Evolutionary conservation across 805 yeast species (phyloP).

Genomic region (Saturnispora bothae): DNA sequence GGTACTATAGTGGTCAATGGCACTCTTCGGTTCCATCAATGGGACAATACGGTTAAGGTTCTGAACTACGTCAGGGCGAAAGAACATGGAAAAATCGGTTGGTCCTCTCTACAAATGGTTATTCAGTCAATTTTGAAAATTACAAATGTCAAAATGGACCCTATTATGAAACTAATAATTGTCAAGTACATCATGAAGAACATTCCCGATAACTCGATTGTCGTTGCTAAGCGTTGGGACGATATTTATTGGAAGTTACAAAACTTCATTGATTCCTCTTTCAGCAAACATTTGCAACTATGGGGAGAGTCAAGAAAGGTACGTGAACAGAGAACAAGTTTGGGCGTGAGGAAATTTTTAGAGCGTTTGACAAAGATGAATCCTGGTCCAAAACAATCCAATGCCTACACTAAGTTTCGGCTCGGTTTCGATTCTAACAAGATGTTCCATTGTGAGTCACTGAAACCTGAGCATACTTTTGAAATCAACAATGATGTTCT

Average conservation of each 20-base stretch:
- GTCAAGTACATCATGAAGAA: conserved; percentile 8
- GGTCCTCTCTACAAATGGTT: background rate
- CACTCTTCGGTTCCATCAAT: background rate
- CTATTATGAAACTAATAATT: conserved; percentile 5
- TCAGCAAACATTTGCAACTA: conserved; percentile 3
- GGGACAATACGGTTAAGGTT: background rate
- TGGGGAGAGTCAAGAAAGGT: conserved; percentile 6
- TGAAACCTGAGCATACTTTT: background rate
- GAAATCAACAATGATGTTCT: background rate
- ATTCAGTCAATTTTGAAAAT: conserved; percentile 2
- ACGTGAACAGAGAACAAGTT: conserved; percentile 1
- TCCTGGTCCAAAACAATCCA: background rate
- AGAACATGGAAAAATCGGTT: conserved; percentile 3
- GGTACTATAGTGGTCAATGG: conserved; percentile 2
- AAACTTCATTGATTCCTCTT: conserved; percentile 7
- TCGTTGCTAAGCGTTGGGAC: conserved; percentile 9
- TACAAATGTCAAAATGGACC: background rate
- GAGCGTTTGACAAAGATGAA: background rate
- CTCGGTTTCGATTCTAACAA: background rate
- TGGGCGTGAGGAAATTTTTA: background rate
- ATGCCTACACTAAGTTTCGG: background rate
- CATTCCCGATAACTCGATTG: conserved; percentile 2
- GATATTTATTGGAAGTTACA: conserved; percentile 9
- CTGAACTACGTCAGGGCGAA: background rate
- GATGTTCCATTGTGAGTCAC: background rate